Evolutionary conservation across 1,139 yeast species (phyloP).

Genomic region (Taphrina flavorubra): DNA sequence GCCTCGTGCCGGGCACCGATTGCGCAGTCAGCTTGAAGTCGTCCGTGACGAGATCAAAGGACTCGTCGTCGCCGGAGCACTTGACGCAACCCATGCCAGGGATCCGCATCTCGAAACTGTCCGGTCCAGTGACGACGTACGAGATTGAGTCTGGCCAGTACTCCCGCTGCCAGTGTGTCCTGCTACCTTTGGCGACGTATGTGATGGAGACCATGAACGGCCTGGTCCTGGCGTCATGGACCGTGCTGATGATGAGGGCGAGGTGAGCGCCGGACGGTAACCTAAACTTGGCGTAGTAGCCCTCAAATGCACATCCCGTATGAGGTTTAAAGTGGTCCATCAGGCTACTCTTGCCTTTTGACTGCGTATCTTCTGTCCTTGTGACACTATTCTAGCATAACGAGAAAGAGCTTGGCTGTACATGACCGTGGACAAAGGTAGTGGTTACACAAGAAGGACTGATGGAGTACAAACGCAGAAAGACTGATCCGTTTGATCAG

Average conservation of each 20-base stretch:
- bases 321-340: constrained; percentile 32
- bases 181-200: constrained; percentile 21
- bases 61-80: constrained; percentile 1
- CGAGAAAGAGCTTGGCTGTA: too few relatives aligned
- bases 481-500: too few relatives aligned
- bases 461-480: too few relatives aligned
- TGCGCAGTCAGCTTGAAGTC: constrained; percentile 6
- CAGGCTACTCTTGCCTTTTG: not conserved
- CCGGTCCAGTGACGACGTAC: not conserved
- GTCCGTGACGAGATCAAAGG: constrained; percentile 11
- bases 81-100: constrained; percentile 26
- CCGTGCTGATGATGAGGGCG: constrained; percentile 33
- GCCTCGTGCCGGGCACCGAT: constrained; percentile 12
- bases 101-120: constrained; percentile 15
- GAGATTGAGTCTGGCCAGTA: constrained; percentile 20
- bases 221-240: constrained; percentile 10
- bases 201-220: constrained; percentile 36
- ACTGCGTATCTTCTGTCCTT: not conserved
- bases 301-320: constrained; percentile 20
- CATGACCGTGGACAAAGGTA: too few relatives aligned
- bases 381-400: too few relatives aligned
- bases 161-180: constrained; percentile 25
- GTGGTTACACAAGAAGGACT: too few relatives aligned
- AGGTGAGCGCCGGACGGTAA: constrained; percentile 30
- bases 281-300: constrained; percentile 38